Base-by-base conservation (phyloP, 495 filamentous ascomycete species). In the Penicillium herquei region DNA sequence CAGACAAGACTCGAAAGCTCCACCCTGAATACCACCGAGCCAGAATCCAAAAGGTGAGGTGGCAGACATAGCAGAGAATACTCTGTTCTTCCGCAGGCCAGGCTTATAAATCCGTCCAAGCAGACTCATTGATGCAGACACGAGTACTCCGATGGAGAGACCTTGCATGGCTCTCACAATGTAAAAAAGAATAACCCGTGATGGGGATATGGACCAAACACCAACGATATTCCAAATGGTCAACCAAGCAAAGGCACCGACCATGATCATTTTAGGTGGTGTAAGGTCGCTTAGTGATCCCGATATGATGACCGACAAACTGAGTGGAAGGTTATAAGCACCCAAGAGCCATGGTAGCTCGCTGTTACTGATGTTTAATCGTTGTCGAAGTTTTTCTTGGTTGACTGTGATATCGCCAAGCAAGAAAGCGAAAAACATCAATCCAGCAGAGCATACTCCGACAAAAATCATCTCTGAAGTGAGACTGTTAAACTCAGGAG, bases 341-440 rank as follows among this genome's bases (percentile, higher is more conserved):
- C 76, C 78, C 0, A 75, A 49, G 0, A 81, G 59, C 76, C 76
- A 79, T 8, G 76, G 73, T 8, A 73, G 65, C 42, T 76, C 61
- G 5, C 72, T 69, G 37, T 69, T 70, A 30, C 50, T 64, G 17
- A 81, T 66, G 0, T 66, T 74, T 10, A 79, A 55, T 11, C 70
- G 69, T 0, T 51, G 10, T 32, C 62, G 61, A 26, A 78, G 62
- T 7, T 63, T 53, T 14, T 63, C 53, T 52, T 81, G 78, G 11
- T 66, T 67, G 0, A 74, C 70, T 0, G 64, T 64, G 30, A 76
- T 66, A 47, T 81, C 72, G 0, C 78, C 78, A 31, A 75, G 63
- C 3, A 75, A 61, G 21, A 79, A 73, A 1, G 75, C 67, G 51
- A 76, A 79, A n/a, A 81, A 65, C 55, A 81, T 56, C 48, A 78